Conservation (phyloP, 495 filamentous ascomycete genomes). For the Talaromyces proteolyticus region DNA sequence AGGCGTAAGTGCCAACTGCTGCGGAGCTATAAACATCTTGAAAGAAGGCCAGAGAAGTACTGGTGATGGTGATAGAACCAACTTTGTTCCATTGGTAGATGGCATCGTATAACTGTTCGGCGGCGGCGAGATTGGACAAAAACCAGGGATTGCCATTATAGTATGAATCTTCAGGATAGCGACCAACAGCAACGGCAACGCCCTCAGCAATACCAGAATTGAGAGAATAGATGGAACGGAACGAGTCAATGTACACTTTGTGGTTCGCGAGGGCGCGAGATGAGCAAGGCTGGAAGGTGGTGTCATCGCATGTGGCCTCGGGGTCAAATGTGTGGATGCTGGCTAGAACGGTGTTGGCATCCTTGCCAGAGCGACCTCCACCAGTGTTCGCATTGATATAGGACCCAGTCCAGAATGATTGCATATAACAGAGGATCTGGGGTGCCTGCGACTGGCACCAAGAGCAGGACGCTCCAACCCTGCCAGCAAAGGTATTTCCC, state of each 20-base stretch:
- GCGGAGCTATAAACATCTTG: constrained; percentile 32
- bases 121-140: constrained; percentile 29
- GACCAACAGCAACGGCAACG: constrained; percentile 54
- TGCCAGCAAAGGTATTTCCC: constrained; percentile 50
- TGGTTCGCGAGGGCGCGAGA: constrained; percentile 41
- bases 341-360: constrained; percentile 41
- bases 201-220: constrained; percentile 34
- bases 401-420: constrained; percentile 40
- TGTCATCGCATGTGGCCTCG: constrained; percentile 39
- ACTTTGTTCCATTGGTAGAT: constrained; percentile 44
- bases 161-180: constrained; percentile 66
- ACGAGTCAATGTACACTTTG: constrained; percentile 43
- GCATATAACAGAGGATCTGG: constrained; percentile 44
- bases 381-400: constrained; percentile 36
- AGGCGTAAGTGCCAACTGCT: constrained; percentile 30
- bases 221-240: constrained; percentile 41
- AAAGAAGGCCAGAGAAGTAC: constrained; percentile 34
- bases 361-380: constrained; percentile 36
- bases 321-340: constrained; percentile 42
- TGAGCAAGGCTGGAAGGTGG: constrained; percentile 46
- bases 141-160: constrained; percentile 56
- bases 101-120: constrained; percentile 35
- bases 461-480: constrained; percentile 33
- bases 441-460: constrained; percentile 41
- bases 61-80: constrained; percentile 35